phyloP scores from a whole-genome alignment of 2,329 filamentous ascomycete genomes.

The Colletotrichum eremochloae region DNA sequence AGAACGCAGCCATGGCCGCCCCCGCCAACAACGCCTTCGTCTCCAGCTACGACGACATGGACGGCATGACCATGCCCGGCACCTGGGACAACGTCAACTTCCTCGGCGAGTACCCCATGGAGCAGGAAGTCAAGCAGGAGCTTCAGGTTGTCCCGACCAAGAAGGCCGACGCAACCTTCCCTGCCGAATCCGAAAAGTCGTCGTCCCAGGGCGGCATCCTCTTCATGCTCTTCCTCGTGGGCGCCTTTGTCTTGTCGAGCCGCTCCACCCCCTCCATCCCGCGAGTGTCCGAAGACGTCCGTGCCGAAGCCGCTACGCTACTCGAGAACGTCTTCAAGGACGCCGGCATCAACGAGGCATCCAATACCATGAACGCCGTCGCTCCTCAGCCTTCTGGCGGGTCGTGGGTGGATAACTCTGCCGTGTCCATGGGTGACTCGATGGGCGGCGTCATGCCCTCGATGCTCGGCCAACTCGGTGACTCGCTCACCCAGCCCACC shows the following conservation, averaged over 20 bases:
- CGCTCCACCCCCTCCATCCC: conserved; percentile 79
- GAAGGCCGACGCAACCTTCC: conserved; percentile 63
- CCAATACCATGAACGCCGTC: conserved; percentile 59
- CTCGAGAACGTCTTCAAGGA: conserved; percentile 87
- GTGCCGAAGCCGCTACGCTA: conserved; percentile 81
- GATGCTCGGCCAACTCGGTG: conserved; percentile 75
- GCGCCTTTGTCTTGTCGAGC: conserved; percentile 95
- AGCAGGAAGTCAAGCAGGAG: conserved; percentile 72
- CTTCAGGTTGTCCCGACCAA: conserved; percentile 66
- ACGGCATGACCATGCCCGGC: conserved; percentile 83
- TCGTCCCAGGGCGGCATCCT: conserved; percentile 85
- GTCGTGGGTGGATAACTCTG: conserved; percentile 59
- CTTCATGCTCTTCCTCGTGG: conserved; percentile 96
- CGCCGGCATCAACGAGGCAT: conserved; percentile 70
- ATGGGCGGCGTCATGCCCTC: conserved; percentile 68
- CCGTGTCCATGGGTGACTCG: conserved; percentile 57
- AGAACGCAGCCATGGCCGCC: conserved; percentile 67
- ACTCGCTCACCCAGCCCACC: conserved; percentile 79
- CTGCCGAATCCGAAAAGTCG: conserved; percentile 70
- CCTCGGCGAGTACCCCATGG: conserved; percentile 77
- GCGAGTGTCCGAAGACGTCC: conserved; percentile 83
- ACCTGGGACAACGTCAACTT: conserved; percentile 88
- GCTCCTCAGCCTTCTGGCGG: conserved; percentile 67
- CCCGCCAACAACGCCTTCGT: conserved; percentile 70
- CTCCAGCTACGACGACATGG: conserved; percentile 84